A percentile compares a stretch with the other conserved stretches of the same genome.
Conservation (phyloP, 169 alveolate genomes). For the Plasmodium adleri region DNA sequence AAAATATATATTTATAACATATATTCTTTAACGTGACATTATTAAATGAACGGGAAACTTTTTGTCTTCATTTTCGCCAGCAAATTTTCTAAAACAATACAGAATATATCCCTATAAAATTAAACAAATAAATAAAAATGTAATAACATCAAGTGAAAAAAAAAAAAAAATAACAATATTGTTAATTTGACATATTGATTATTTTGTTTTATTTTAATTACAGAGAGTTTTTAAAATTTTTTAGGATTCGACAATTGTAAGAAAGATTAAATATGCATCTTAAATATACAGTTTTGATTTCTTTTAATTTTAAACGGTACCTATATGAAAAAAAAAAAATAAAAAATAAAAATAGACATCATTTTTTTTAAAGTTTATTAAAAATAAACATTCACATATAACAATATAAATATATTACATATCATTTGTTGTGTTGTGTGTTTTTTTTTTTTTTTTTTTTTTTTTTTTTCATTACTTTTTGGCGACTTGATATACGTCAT, state of each 20-base stretch:
- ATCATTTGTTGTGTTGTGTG: background rate
- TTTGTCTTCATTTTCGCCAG: constrained; percentile 44
- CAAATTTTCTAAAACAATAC: constrained; percentile 46
- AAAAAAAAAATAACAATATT: constrained; percentile 3
- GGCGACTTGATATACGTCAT: constrained; percentile 32
- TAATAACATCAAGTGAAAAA: background rate
- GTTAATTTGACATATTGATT: background rate
- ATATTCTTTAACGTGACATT: background rate
- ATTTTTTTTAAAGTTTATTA: no score
- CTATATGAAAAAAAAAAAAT: background rate
- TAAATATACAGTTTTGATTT: constrained; percentile 25
- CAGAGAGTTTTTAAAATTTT: constrained; percentile 59
- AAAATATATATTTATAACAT: no score
- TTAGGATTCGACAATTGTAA: constrained; percentile 26
- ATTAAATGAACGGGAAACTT: constrained; percentile 23
- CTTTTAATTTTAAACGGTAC: constrained; percentile 45
- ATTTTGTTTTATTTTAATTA: constrained; percentile 25
- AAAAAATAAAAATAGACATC: no score
- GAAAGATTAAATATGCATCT: constrained; percentile 35
- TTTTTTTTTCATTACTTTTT: constrained; percentile 17
- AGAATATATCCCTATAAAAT: constrained; percentile 44
- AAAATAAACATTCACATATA: no score
- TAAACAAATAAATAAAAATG: constrained; percentile 14
- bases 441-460: constrained; percentile 24
- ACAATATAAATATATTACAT: background rate